Evolutionary conservation across 805 yeast species (phyloP).

Genomic region (Spathaspora sp.): DNA sequence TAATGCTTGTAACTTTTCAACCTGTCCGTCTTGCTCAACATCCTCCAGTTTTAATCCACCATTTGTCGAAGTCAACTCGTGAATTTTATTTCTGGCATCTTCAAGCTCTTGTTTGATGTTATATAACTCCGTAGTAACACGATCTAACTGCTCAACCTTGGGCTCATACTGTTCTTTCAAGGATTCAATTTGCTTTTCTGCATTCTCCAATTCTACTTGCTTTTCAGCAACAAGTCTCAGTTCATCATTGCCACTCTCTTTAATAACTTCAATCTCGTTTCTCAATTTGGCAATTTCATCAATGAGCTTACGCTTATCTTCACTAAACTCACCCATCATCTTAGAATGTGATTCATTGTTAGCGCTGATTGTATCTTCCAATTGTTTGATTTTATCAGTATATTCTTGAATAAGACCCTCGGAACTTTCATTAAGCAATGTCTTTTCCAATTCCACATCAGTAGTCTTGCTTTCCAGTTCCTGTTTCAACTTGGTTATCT

Average conservation of each 20-base stretch:
- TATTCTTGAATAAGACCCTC: conserved; percentile 48
- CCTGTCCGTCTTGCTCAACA: background rate
- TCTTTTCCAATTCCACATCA: conserved; percentile 52
- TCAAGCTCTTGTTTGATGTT: background rate
- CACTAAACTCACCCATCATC: conserved; percentile 4
- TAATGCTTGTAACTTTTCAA: background rate
- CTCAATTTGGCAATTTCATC: background rate
- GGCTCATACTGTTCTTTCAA: background rate
- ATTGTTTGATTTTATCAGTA: conserved; percentile 37
- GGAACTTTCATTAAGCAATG: conserved; percentile 44
- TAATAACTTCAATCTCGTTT: background rate
- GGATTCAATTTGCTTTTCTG: background rate
- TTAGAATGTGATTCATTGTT: conserved; percentile 12
- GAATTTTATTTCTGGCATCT: background rate
- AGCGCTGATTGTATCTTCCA: conserved; percentile 33
- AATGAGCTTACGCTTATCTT: conserved; percentile 3
- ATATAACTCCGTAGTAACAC: background rate
- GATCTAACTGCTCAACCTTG: background rate
- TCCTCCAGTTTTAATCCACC: background rate
- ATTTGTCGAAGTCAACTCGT: background rate
- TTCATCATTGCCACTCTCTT: background rate
- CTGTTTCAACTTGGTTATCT: conserved; percentile 12
- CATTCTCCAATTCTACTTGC: background rate
- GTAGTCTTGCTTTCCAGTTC: conserved; percentile 28
- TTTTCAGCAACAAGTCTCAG: background rate